Percentiles rank a stretch among this genome's conserved stretches.
Evolutionary conservation across 176 grass and related monocot species (phyloP).

Genomic region (Triticum aestivum): DNA sequence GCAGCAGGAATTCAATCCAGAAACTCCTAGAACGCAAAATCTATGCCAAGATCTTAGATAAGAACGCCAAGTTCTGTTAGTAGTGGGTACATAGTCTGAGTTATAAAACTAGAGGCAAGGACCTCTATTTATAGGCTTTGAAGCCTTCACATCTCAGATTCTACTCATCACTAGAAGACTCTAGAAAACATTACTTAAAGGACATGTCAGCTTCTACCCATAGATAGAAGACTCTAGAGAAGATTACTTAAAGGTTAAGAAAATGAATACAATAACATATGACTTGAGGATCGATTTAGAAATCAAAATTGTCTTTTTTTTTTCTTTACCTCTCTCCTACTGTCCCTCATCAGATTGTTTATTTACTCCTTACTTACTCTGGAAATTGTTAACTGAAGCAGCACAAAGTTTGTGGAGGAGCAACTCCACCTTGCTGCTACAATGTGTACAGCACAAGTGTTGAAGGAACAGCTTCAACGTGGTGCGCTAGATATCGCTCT

Average conservation of each 20-base stretch:
- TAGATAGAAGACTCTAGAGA: neutral
- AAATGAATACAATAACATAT: neutral
- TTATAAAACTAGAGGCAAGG: neutral
- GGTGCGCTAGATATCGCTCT: too few relatives aligned
- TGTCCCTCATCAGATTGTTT: neutral
- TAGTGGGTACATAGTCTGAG: neutral
- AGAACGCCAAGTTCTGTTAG: neutral
- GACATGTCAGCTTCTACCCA: neutral
- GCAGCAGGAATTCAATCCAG: neutral
- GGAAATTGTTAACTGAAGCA: neutral
- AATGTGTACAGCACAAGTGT: too few relatives aligned
- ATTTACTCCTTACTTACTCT: conserved; percentile 15
- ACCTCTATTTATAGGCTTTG: neutral
- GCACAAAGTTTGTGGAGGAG: too few relatives aligned
- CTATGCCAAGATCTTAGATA: neutral
- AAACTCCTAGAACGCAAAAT: neutral
- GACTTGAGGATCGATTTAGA: neutral
- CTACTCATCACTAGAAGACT: neutral
- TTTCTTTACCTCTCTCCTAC: neutral
- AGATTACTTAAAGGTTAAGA: neutral
- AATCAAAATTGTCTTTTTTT: neutral
- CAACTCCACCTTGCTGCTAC: too few relatives aligned
- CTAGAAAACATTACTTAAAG: neutral
- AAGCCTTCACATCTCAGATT: neutral
- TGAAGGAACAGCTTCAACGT: too few relatives aligned